Conservation (phyloP, 208 protist genomes). For the Leishmania turanica region DNA sequence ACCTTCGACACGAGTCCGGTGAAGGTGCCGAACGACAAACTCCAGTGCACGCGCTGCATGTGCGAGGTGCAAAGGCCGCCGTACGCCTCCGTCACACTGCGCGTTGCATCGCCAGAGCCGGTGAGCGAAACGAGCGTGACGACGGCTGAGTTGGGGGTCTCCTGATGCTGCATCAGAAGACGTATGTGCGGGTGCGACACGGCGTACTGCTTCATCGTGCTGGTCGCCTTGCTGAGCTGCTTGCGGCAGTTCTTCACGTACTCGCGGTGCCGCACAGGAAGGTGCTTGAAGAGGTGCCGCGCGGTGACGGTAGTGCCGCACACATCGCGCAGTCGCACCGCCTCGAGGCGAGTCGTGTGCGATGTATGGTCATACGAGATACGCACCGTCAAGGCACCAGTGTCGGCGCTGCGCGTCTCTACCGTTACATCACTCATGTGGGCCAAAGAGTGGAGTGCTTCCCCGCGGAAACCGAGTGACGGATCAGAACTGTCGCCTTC, state of each 20-base stretch:
- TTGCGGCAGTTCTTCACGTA: slow-evolving; percentile 78
- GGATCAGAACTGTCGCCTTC: slow-evolving; percentile 19
- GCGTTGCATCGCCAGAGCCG: slow-evolving; percentile 62
- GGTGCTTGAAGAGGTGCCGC: slow-evolving; percentile 71
- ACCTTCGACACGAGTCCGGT: slow-evolving; percentile 71
- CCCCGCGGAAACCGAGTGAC: slow-evolving; percentile 96
- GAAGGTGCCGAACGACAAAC: slow-evolving; percentile 53
- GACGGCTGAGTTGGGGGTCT: slow-evolving; percentile 39
- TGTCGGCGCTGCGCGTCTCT: slow-evolving; percentile 59
- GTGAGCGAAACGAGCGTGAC: slow-evolving; percentile 73
- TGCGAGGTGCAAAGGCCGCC: slow-evolving; percentile 62
- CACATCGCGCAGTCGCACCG: slow-evolving; percentile 21
- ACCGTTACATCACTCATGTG: slow-evolving; percentile 77
- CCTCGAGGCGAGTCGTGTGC: slow-evolving; percentile 25
- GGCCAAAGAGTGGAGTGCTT: slow-evolving; percentile 96
- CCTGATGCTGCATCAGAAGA: slow-evolving; percentile 67
- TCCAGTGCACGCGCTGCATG: slow-evolving; percentile 69
- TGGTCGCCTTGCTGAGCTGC: slow-evolving; percentile 58
- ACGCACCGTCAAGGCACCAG: slow-evolving; percentile 34
- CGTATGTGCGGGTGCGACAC: slow-evolving; percentile 80
- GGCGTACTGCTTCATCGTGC: slow-evolving; percentile 84
- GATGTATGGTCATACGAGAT: slow-evolving; percentile 48
- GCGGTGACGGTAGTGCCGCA: slow-evolving; percentile 85
- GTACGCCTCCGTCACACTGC: slow-evolving; percentile 79
- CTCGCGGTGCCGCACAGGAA: slow-evolving; percentile 92